These are phyloP conservation scores for Magnaporthiopsis incrustans DNA, from an alignment of 2,329 filamentous ascomycete species.

Conservation along the genomic window DNA sequence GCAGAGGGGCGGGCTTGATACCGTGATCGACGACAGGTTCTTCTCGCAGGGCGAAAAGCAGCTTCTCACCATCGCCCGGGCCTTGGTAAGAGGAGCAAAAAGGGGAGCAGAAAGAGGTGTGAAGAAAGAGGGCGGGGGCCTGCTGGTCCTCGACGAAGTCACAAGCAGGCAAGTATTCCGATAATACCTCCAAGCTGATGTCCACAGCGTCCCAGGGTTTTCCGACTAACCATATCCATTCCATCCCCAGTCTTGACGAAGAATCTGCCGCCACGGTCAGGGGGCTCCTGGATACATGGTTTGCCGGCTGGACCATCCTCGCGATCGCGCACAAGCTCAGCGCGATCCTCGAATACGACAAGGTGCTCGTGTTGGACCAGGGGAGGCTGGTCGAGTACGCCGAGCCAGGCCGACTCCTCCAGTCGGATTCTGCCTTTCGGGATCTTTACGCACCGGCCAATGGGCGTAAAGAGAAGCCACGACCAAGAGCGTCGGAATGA, in stretches of 20 bases:
- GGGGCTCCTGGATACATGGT: slow-evolving; percentile 42
- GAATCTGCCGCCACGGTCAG: slow-evolving; percentile 50
- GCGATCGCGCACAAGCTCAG: slow-evolving; percentile 26
- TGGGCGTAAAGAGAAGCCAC: not conserved
- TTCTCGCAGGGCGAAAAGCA: slow-evolving; percentile 39
- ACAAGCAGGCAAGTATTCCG: slow-evolving; percentile 24
- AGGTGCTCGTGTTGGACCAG: slow-evolving; percentile 37
- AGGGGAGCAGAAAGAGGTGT: slow-evolving; percentile 1
- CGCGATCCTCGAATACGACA: slow-evolving; percentile 42
- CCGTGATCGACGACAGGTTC: slow-evolving; percentile 23
- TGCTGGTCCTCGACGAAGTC: slow-evolving; percentile 38
- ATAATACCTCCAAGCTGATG: no score
- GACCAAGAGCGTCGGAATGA: not conserved
- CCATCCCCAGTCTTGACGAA: slow-evolving; percentile 38
- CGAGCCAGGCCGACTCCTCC: slow-evolving; percentile 8
- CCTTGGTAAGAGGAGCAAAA: slow-evolving; percentile 31
- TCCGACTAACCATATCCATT: not conserved
- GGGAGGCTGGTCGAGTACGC: slow-evolving; percentile 24
- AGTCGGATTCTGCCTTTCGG: slow-evolving; percentile 1
- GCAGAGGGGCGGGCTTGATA: slow-evolving; percentile 28
- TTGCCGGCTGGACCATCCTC: slow-evolving; percentile 45
- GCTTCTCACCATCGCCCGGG: slow-evolving; percentile 40
- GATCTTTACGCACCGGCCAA: not conserved
- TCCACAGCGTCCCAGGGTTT: not conserved
- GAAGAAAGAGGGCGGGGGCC: not conserved